Evolutionary conservation across 176 grass and related monocot genomes (phyloP).

Genomic region (Avena sativa): DNA sequence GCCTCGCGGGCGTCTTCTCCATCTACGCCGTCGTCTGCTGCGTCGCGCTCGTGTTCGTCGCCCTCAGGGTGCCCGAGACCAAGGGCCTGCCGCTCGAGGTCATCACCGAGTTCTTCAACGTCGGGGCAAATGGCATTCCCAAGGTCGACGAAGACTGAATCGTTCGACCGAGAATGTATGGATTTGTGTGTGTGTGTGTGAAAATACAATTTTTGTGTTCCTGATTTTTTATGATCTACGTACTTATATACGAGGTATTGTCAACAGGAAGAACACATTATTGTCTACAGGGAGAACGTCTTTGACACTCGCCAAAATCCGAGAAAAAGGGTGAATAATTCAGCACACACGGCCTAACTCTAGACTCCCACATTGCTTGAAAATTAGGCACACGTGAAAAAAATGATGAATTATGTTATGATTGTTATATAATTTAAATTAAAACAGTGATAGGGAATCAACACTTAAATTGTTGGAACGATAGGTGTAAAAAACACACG

Average conservation of each 20-base stretch:
- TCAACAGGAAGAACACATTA: too few species aligned
- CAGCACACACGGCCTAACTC: too few species aligned
- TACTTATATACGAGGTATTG: too few species aligned
- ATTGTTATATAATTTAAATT: too few species aligned
- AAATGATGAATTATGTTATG: too few species aligned
- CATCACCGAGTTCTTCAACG: constrained; percentile 87
- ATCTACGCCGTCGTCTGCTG: constrained; percentile 76
- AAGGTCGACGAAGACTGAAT: neutral
- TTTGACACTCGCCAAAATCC: too few species aligned
- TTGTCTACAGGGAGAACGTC: neutral
- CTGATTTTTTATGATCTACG: neutral
- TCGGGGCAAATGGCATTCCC: constrained; percentile 55
- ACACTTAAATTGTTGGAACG: too few species aligned
- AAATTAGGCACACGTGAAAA: too few species aligned
- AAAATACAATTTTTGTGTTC: neutral
- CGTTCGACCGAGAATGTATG: neutral
- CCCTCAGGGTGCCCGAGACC: constrained; percentile 81
- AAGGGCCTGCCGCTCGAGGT: constrained; percentile 86
- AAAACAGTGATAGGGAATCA: too few species aligned
- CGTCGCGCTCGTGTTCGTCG: constrained; percentile 67
- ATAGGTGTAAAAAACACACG: too few species aligned
- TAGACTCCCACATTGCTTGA: too few species aligned
- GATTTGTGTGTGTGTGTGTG: neutral
- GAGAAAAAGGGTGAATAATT: too few species aligned
- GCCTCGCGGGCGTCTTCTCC: constrained; percentile 57